Base-by-base conservation (phyloP, 257 asterid genomes). In the Catharanthus roseus region DNA sequence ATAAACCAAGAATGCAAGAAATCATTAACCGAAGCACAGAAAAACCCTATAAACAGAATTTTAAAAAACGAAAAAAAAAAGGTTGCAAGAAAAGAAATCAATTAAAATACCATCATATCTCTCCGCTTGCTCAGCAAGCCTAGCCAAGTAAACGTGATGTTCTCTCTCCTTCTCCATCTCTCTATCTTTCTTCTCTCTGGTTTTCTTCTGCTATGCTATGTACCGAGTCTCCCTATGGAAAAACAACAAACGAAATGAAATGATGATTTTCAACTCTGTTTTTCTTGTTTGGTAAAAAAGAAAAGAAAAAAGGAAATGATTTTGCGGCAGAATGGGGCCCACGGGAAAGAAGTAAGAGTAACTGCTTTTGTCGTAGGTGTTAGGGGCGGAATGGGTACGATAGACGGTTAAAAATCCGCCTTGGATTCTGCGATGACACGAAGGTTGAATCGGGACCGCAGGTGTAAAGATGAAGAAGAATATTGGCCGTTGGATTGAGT, bases 71-170 rank as follows among this genome's bases (percentile, higher is more conserved):
- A 53, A 0, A 4, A 33, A 47, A 50, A 51, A 39, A 47, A 19
- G 16, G 29, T 34, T 28, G 19, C 33, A 47, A 45, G 26, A 31
- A 31, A 47, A 45, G 26, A 31, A 31, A 36, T 26, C 36, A 74
- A 74, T 11, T 0, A 12, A 38, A 54, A 65, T 79, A 89, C 96
- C 96, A 78, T 89, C 96, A 61, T 89, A 89, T 83, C 92, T 77
- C 66, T 89, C 96, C 51, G 96, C 92, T 74, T 89, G 92, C 83
- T 89, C 92, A 1, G 92, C 90, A 56, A 89, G 84, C 80, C 90
- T 85, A 60, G 92, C 92, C 80, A 86, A 72, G 89, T 86, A 89
- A 57, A 89, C 86, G 42, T 78, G 89, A 70, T 79, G 80, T 77
- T 81, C 85, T 74, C 92, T 86, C 81, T 85, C 92, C 69, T 82